A percentile compares a stretch with the other conserved stretches of the same genome.
These are phyloP conservation scores for Zygoascus meyerae DNA, from an alignment of 1,139 yeast species.

Conservation along the genomic window DNA sequence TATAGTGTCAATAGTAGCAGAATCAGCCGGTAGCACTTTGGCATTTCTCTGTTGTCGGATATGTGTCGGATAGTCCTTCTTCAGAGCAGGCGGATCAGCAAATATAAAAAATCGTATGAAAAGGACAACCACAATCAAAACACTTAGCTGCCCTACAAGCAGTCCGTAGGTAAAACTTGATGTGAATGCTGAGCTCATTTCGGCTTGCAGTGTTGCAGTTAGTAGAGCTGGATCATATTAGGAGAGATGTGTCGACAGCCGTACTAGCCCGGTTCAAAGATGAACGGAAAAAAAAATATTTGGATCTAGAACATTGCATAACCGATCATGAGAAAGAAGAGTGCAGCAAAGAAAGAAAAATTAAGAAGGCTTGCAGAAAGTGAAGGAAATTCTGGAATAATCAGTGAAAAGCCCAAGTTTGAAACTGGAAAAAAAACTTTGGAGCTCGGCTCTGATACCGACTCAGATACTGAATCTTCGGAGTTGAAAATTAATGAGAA, in stretches of 20 bases:
- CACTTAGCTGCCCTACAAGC: conserved; percentile 70
- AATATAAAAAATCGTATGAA: conserved; percentile 86
- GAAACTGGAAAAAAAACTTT: conserved; percentile 11
- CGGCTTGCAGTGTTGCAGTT: not conserved
- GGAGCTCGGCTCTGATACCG: conserved; percentile 16
- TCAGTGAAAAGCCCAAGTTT: not conserved
- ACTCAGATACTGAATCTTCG: conserved; percentile 24
- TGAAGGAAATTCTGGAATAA: conserved; percentile 11
- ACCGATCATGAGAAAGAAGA: conserved; percentile 60
- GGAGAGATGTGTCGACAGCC: conserved; percentile 9
- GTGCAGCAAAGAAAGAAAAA: conserved; percentile 72
- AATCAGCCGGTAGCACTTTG: conserved; percentile 30
- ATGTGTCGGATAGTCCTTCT: conserved; percentile 26
- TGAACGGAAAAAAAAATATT: not conserved
- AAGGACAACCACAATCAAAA: conserved; percentile 62
- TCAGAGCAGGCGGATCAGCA: conserved; percentile 52
- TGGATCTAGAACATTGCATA: conserved; percentile 1
- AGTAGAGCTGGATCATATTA: conserved; percentile 11
- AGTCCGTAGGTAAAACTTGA: conserved; percentile 34
- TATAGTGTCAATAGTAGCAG: conserved; percentile 40
- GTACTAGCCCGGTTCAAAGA: not conserved
- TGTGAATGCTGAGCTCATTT: conserved; percentile 10
- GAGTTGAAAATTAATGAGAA: conserved; percentile 29
- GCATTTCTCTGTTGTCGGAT: conserved; percentile 26
- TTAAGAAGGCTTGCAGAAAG: conserved; percentile 35